phyloP scores from a whole-genome alignment of 441 rosid species.

The Pelargonium cotyledonis region DNA sequence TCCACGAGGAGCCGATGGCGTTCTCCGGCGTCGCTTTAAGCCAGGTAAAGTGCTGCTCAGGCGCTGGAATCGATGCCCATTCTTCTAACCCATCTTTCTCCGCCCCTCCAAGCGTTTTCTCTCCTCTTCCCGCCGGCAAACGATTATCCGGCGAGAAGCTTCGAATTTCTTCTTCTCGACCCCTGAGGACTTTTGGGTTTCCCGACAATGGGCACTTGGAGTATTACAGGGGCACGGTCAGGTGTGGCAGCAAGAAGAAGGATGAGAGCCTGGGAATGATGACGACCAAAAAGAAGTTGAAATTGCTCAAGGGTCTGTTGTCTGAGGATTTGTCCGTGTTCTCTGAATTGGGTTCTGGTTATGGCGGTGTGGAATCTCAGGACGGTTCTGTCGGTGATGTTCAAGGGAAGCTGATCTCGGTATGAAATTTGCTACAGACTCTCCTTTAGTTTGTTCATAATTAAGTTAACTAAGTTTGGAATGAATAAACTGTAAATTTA shows the following conservation, averaged over 20 bases:
- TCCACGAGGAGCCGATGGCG: slow-evolving; percentile 20
- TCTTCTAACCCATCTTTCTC: slow-evolving; percentile 4
- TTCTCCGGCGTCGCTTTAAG: slow-evolving; percentile 33
- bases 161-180: neutral
- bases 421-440: slow-evolving; percentile 11
- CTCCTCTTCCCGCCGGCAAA: neutral
- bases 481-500: neutral
- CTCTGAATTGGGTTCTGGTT: slow-evolving; percentile 32
- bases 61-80: slow-evolving; percentile 17
- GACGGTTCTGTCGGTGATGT: slow-evolving; percentile 26
- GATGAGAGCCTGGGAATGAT: slow-evolving; percentile 22
- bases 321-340: slow-evolving; percentile 34
- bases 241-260: slow-evolving; percentile 28
- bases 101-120: neutral
- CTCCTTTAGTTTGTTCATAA: neutral
- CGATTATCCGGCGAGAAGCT: slow-evolving; percentile 1
- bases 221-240: slow-evolving; percentile 28
- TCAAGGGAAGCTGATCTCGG: slow-evolving; percentile 37
- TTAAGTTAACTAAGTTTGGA: neutral
- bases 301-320: slow-evolving; percentile 30
- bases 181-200: slow-evolving; percentile 22
- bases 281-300: slow-evolving; percentile 40
- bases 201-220: slow-evolving; percentile 32
- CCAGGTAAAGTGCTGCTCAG: slow-evolving; percentile 22
- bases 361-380: slow-evolving; percentile 19